phyloP scores from a whole-genome alignment of 371 early-diverging fungal species.

The Mucor circinelloides region DNA sequence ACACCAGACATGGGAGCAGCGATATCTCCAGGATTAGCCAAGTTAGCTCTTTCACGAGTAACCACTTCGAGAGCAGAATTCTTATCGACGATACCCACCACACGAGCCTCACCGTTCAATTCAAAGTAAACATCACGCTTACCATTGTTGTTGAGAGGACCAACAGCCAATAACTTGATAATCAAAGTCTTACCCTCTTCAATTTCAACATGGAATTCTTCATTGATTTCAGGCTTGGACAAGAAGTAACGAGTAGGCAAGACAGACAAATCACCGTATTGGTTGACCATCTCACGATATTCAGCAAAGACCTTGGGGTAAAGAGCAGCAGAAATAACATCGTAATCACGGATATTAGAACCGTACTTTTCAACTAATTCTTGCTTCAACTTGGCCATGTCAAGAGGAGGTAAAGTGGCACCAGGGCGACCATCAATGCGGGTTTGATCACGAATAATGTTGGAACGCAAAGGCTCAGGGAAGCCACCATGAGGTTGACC shows the following conservation, averaged over 20 bases:
- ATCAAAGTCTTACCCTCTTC: constrained; percentile 89
- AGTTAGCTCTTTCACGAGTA: constrained; percentile 78
- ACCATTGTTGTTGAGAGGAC: constrained; percentile 74
- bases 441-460: constrained; percentile 75
- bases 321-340: constrained; percentile 81
- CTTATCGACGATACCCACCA: constrained; percentile 70
- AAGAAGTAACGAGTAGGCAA: constrained; percentile 91
- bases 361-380: constrained; percentile 76
- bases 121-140: constrained; percentile 93
- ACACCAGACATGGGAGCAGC: constrained; percentile 94
- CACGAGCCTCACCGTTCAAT: constrained; percentile 91
- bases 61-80: constrained; percentile 64
- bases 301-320: constrained; percentile 94
- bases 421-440: constrained; percentile 89
- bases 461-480: constrained; percentile 83
- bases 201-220: constrained; percentile 84
- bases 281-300: constrained; percentile 68
- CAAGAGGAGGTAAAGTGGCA: constrained; percentile 73
- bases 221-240: constrained; percentile 77
- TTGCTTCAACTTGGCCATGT: constrained; percentile 70
- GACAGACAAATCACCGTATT: constrained; percentile 84
- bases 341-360: constrained; percentile 76
- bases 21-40: constrained; percentile 75
- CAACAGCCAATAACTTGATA: constrained; percentile 85
- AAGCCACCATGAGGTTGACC: constrained; percentile 96